A percentile compares a stretch with the other conserved stretches of the same genome.
Evolutionary conservation across 192 early-diverging fungal genomes (phyloP).

Genomic region (Coemansia sp.): DNA sequence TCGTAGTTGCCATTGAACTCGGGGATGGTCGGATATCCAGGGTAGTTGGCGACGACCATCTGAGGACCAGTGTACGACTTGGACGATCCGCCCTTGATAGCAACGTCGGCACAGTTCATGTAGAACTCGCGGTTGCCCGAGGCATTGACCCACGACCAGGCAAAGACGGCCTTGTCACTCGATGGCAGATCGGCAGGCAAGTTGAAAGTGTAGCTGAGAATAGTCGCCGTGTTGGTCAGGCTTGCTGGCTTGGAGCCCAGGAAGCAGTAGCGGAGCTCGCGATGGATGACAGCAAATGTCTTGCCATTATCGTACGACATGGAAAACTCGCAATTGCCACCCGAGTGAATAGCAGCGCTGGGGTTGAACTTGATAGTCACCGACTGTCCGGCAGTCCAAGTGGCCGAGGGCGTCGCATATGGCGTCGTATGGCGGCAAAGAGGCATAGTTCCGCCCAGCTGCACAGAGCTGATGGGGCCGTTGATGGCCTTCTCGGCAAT

Average conservation of each 20-base stretch:
- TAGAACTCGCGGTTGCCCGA: slow-evolving; percentile 54
- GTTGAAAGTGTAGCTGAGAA: slow-evolving; percentile 44
- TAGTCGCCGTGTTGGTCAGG: slow-evolving; percentile 15
- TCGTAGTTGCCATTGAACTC: slow-evolving; percentile 38
- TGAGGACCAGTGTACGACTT: slow-evolving; percentile 22
- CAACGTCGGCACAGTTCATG: slow-evolving; percentile 43
- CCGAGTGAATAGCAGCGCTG: slow-evolving; percentile 32
- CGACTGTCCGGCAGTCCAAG: slow-evolving; percentile 38
- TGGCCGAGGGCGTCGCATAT: slow-evolving; percentile 25
- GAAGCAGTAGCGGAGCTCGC: slow-evolving; percentile 44
- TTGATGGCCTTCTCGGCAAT: slow-evolving; percentile 32
- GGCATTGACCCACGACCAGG: slow-evolving; percentile 65
- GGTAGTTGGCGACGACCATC: slow-evolving; percentile 29
- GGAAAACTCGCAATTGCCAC: slow-evolving; percentile 58
- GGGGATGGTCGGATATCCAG: slow-evolving; percentile 48
- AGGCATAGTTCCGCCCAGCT: neutral
- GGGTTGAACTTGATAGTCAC: slow-evolving; percentile 30
- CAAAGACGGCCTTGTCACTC: slow-evolving; percentile 52
- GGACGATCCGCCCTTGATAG: slow-evolving; percentile 23
- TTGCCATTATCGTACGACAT: slow-evolving; percentile 52
- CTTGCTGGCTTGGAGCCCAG: slow-evolving; percentile 13
- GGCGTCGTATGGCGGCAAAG: slow-evolving; percentile 44
- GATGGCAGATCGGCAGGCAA: slow-evolving; percentile 54
- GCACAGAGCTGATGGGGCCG: slow-evolving; percentile 19
- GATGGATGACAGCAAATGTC: slow-evolving; percentile 59